Percentiles rank a stretch among this genome's conserved stretches.
These are phyloP conservation scores for Zasmidium angulare DNA, from an alignment of 2,329 filamentous ascomycete species.

Conservation along the genomic window DNA sequence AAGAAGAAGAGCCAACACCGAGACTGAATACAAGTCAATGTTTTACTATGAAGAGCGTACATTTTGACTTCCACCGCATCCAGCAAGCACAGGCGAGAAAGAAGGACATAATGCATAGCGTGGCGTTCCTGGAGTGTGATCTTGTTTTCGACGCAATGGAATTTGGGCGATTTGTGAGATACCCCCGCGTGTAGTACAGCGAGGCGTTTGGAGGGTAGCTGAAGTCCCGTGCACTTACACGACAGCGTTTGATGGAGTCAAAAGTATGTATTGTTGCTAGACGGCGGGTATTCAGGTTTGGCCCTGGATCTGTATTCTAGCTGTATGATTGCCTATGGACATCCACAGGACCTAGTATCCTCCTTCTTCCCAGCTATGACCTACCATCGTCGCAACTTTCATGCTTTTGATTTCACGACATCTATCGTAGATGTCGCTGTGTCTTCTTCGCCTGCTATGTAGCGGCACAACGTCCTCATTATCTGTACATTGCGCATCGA, in stretches of 20 bases:
- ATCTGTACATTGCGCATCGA: background rate
- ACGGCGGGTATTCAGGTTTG: too few species aligned
- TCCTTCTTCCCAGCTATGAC: background rate
- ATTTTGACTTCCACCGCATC: background rate
- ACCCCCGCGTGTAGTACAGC: background rate
- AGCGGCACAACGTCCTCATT: background rate
- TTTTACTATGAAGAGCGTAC: background rate
- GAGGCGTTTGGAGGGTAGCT: background rate
- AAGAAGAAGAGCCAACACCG: background rate
- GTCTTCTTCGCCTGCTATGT: background rate
- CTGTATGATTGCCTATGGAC: background rate
- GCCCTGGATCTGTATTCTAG: background rate
- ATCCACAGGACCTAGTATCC: background rate
- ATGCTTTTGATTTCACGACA: too few species aligned
- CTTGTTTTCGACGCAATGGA: background rate
- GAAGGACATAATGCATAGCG: background rate
- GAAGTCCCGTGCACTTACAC: background rate
- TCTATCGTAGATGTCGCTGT: too few species aligned
- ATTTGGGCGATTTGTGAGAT: background rate
- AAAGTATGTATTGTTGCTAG: too few species aligned
- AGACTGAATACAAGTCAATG: background rate
- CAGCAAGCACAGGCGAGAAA: background rate
- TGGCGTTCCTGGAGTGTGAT: background rate
- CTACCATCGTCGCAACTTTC: too few species aligned
- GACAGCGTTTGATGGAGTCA: background rate